Evolutionary conservation across 192 early-diverging fungal genomes (phyloP).

Genomic region (Coemansia sp.): DNA sequence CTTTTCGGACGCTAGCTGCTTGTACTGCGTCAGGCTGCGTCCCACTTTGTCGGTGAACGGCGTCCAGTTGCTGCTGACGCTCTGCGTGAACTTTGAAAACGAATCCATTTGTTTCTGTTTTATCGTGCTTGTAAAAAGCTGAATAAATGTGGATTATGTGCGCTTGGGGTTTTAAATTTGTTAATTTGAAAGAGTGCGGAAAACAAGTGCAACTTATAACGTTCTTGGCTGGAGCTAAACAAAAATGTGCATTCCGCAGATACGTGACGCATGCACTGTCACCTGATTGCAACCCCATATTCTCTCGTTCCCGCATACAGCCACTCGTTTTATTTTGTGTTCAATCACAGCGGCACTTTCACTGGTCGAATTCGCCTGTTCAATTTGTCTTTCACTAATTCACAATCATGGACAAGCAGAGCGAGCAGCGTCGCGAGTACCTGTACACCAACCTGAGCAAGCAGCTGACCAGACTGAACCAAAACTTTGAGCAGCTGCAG

Average conservation of each 20-base stretch:
- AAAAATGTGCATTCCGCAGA: not conserved
- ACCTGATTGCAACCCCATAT: not conserved
- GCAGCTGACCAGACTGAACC: conserved; percentile 39
- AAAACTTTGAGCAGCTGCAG: conserved; percentile 45
- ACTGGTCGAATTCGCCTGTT: too few relatives aligned
- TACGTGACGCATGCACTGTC: not conserved
- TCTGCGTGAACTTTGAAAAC: conserved; percentile 51
- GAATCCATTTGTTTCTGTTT: conserved; percentile 33
- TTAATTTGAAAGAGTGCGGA: not conserved
- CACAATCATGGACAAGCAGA: conserved; percentile 25
- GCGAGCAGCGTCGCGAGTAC: conserved; percentile 38
- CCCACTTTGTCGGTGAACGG: conserved; percentile 51
- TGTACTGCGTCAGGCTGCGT: conserved; percentile 53
- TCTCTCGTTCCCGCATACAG: not conserved
- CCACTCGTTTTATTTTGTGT: not conserved
- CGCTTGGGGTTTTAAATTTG: too few relatives aligned
- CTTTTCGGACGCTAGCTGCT: conserved; percentile 84
- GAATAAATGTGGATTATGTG: not conserved
- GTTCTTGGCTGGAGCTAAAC: too few relatives aligned
- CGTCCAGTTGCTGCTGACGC: conserved; percentile 47
- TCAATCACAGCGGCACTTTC: not conserved
- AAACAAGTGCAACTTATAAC: too few relatives aligned
- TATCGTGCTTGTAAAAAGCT: not conserved
- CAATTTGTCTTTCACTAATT: too few relatives aligned
- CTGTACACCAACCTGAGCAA: conserved; percentile 47